Base-by-base conservation (phyloP, 1,284 basidiomycete species). In the Vanrija sp. region DNA sequence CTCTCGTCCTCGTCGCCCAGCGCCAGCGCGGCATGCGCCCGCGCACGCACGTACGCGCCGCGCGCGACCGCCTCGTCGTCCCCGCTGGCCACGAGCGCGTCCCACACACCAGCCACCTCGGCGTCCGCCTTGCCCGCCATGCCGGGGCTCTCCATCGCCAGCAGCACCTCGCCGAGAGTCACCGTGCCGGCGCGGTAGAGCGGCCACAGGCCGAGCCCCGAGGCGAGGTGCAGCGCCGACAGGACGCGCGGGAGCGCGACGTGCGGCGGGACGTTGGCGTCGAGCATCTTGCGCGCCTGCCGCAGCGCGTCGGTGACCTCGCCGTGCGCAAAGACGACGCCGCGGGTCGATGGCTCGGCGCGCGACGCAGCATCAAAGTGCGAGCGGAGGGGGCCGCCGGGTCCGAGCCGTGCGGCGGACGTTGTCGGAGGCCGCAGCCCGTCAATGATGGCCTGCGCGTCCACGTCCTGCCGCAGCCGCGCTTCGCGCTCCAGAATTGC, bases 241-340 rank as follows among this genome's bases (percentile, higher is more conserved):
- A 74, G 57, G 3, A 72, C 54, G 18, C 56, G 53, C 4, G 67
- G 71, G 6, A 75, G 56, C 18, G 69, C 56, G 9, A 66, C 49
- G 39, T 70, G 68, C 2, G 67, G 22, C 3, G 70, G 69, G 4
- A 58, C 35, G n/a, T 57, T 42, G 3, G 57, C 22, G 22, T 56
- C 44, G 24, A 60, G 54, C 39, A 69, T 57, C 19, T 63, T 62
- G 15, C 57, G 50, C 3, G 64, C 67, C 27, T 57, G 61, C 6
- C 49, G 45, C 2, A 67, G 56, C 4, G 51, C 41, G 3, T 39
- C 37, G 5, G 48, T 55, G 16, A 72, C 56, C 45, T 68, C 51
- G 20, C 57, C 62, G 43, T 68, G 63, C 0, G 65, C 57, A 16
- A 63, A 56, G 20, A 55, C 49, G 31, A 64, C 54, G 3, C 59